Base-by-base conservation (phyloP, 805 yeast genomes). In the Ogataea polymorpha region DNA sequence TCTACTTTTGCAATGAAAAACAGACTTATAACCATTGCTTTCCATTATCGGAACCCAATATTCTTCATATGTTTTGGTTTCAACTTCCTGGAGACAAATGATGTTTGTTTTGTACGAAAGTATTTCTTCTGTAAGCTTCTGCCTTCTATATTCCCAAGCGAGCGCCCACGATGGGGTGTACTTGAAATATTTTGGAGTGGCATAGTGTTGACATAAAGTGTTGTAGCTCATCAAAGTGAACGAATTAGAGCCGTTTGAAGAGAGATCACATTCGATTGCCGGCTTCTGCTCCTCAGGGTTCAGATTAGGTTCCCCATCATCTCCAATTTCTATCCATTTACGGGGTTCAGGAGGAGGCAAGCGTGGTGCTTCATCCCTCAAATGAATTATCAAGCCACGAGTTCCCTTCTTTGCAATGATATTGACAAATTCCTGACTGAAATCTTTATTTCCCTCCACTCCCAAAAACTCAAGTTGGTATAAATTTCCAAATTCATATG, bases 121-220 rank as follows among this genome's bases (percentile, higher is more conserved):
- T 12, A 93, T 73, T 61, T 93, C 96, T 47, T 83, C 79, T 42
- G 80, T 79, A 49, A 93, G 72, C 29, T 78, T 70, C 46, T 85
- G 82, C 56, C 84, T 78, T 64, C 99, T 83, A 65, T 82, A 89
- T 10, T 85, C 85, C 98, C 98, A 91, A 39, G 80, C 79, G 48
- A 93, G 74, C 2, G 98, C 99, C 98, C 99, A 93, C 2, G 95
- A 79, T 16, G 98, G 98, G 1, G 98, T 89, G 60, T 86, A 91
- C 55, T 86, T 91, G 64, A 87, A 93, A 83, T 91, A 74, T 60
- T 80, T 84, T 15, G 93, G 76, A 3, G 96, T 88, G 2, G 98
- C 97, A 67, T 91, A 91, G 61, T 86, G 93, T 61, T 91, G 98
- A 63, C 99, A 93, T 60, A 93, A 71, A 2, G 95, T 87, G 66